Conservation (phyloP, 768 basidiomycete species). For the Mycena maculata region DNA sequence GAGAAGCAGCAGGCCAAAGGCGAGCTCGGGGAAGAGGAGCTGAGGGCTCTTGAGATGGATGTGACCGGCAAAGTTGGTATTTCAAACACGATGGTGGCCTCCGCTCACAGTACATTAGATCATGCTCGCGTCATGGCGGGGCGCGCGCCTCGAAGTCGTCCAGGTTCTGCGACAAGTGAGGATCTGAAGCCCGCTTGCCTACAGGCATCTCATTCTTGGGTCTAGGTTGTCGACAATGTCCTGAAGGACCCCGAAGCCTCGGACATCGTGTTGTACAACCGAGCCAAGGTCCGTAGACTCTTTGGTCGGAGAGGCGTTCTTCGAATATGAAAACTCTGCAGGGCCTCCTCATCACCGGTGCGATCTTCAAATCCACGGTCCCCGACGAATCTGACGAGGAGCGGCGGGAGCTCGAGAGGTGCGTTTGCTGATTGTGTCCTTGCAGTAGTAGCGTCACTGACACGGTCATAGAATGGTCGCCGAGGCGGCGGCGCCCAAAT, state of each 20-base stretch:
- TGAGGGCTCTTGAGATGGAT: conserved; percentile 90
- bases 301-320: not conserved
- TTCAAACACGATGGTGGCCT: not conserved
- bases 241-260: conserved; percentile 82
- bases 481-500: conserved; percentile 82
- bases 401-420: conserved; percentile 94
- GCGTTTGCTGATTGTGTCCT: conserved; percentile 40
- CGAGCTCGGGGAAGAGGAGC: conserved; percentile 87
- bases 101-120: conserved; percentile 59
- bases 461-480: conserved; percentile 76
- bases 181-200: conserved; percentile 5
- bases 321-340: conserved; percentile 42
- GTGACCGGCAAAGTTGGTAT: conserved; percentile 83
- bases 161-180: conserved; percentile 82
- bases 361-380: conserved; percentile 84
- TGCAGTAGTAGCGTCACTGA: conserved; percentile 6
- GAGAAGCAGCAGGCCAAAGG: conserved; percentile 90
- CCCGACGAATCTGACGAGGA: conserved; percentile 96
- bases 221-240: conserved; percentile 83
- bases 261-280: conserved; percentile 77
- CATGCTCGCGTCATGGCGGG: conserved; percentile 97
- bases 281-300: conserved; percentile 89
- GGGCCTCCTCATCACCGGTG: conserved; percentile 90
- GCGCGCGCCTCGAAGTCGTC: conserved; percentile 93
- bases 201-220: conserved; percentile 18